Evolutionary conservation across 352 stramenopile genomes (phyloP), one percentile per base, ranked within the genome.

Genomic region (Globisporangium solare): DNA sequence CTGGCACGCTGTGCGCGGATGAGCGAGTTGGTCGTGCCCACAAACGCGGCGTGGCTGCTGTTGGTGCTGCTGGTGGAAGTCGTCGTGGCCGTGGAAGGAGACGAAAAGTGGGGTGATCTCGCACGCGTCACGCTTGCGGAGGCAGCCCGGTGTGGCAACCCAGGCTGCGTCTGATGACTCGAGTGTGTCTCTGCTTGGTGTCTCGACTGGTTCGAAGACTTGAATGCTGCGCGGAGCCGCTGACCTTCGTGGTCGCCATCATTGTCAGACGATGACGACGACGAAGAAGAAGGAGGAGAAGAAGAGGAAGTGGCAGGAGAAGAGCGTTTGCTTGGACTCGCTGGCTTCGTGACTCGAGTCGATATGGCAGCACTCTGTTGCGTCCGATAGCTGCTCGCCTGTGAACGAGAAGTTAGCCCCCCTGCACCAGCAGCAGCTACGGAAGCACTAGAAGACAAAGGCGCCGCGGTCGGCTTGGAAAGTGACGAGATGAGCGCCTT

Each of bases 21-120:
- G 11, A 90, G 68, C 45, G 79, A 89, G 22, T 63, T 82, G 14
- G 80, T 87, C 0, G 79, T 87, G 1, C 77, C 74, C 1, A 89
- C 82, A 43, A 79, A 86, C 1, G 59, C 57, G 7, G 67, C 13
- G 40, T 49, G 58, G 1, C 43, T 51, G 0, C 40, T 58, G 22
- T 42, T 61, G 18, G 3, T 54, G 8, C 3, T 54, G 35, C 12
- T 47, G 11, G 6, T 21, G 13, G 43, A 12, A 46, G 39, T 18
- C 5, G 31, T 39, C 27, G 27, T 45, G 56, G 56, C 54, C 0
- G 3, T 27, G 27, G 6, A 27, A 53, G 47, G 6, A 12, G 22
- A 15, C 37, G 53, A 24, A 47, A 35, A 10, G 12, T 41, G 35
- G 31, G 45, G 60, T 63, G 46, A 37, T 37, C 45, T 8, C 61